phyloP scores from a whole-genome alignment of 441 rosid species.

The Erodium chrysanthum region DNA sequence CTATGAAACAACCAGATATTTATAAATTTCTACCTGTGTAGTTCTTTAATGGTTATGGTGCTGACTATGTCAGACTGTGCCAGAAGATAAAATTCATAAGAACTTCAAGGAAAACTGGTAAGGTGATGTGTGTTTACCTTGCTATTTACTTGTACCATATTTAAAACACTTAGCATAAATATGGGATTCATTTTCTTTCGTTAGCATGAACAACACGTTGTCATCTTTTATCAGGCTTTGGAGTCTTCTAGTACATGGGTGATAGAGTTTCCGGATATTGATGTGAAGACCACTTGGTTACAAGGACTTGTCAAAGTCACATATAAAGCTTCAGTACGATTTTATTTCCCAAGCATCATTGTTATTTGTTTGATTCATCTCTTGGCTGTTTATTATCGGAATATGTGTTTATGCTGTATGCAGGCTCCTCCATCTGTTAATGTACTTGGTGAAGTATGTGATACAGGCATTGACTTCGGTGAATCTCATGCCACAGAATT shows the following conservation, averaged over 20 bases:
- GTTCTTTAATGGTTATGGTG: too few relatives aligned
- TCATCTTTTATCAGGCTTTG: conserved; percentile 49
- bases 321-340: conserved; percentile 87
- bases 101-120: too few relatives aligned
- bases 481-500: conserved; percentile 36
- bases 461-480: conserved; percentile 28
- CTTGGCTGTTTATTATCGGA: conserved; percentile 20
- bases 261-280: conserved; percentile 63
- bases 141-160: too few relatives aligned
- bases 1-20: too few relatives aligned
- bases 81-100: too few relatives aligned
- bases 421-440: conserved; percentile 69
- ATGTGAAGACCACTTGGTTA: conserved; percentile 73
- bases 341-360: conserved; percentile 6
- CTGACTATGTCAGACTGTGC: too few relatives aligned
- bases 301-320: conserved; percentile 83
- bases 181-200: not conserved
- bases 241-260: conserved; percentile 94
- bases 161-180: too few relatives aligned
- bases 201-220: not conserved
- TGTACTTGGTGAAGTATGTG: conserved; percentile 50
- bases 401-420: conserved; percentile 15
- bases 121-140: too few relatives aligned
- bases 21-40: too few relatives aligned
- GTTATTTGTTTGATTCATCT: conserved; percentile 8